phyloP scores from a whole-genome alignment of 192 early-diverging fungal genomes.

The Coemansia pectinata region DNA sequence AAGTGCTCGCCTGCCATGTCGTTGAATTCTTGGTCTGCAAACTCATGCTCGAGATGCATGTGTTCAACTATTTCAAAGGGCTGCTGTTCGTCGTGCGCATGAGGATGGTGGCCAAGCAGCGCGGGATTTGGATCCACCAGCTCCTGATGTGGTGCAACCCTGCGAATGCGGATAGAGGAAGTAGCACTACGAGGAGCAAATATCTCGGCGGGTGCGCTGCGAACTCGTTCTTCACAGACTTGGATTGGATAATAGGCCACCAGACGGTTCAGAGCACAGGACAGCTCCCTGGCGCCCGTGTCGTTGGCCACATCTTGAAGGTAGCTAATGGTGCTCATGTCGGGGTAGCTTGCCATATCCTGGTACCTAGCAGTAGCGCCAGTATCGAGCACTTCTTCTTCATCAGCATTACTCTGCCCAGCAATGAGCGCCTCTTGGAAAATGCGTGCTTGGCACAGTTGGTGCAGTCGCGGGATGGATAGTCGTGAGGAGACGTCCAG shows the following conservation, averaged over 20 bases:
- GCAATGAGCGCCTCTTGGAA: constrained; percentile 5
- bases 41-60: background rate
- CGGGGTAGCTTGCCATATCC: constrained; percentile 17
- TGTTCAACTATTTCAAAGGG: constrained; percentile 4
- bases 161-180: constrained; percentile 9
- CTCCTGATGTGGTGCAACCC: background rate
- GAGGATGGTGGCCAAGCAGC: background rate
- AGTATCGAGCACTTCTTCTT: background rate
- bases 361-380: background rate
- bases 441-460: constrained; percentile 40
- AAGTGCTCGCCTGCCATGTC: background rate
- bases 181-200: constrained; percentile 4
- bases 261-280: constrained; percentile 28
- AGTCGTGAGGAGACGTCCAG: constrained; percentile 40
- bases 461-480: constrained; percentile 34
- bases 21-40: background rate
- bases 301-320: constrained; percentile 26
- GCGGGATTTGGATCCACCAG: background rate
- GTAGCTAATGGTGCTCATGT: constrained; percentile 12
- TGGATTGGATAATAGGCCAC: constrained; percentile 32
- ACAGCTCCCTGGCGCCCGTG: constrained; percentile 36
- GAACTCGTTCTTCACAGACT: constrained; percentile 34
- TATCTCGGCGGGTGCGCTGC: constrained; percentile 5
- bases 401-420: background rate
- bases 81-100: background rate